These are phyloP conservation scores for Boletus rufocinnamomeus DNA, from an alignment of 768 basidiomycete genomes.

Conservation along the genomic window DNA sequence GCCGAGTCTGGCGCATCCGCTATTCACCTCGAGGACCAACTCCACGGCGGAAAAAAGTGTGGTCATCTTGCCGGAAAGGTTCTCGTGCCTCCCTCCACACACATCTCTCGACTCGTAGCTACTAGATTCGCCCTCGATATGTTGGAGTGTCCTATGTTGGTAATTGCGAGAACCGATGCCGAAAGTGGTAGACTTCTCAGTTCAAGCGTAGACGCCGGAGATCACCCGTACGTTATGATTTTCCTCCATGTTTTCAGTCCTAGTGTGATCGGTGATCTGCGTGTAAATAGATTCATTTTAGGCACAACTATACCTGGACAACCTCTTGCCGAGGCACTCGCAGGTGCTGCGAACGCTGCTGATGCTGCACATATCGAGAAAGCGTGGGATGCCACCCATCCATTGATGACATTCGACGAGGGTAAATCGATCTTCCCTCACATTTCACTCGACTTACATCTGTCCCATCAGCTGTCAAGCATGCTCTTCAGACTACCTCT, in stretches of 20 bases:
- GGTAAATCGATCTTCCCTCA: constrained; percentile 59
- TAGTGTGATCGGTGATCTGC: constrained; percentile 11
- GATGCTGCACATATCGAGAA: constrained; percentile 76
- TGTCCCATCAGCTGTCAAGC: constrained; percentile 24
- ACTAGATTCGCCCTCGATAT: constrained; percentile 91
- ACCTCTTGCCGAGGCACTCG: constrained; percentile 68
- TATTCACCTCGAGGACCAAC: constrained; percentile 92
- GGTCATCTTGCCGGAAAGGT: constrained; percentile 93
- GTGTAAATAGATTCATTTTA: constrained; percentile 54
- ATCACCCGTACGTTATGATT: constrained; percentile 56
- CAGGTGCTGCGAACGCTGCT: constrained; percentile 61
- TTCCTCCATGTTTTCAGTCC: constrained; percentile 8
- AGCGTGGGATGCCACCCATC: constrained; percentile 68
- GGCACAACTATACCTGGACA: constrained; percentile 55
- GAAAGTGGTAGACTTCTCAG: constrained; percentile 85
- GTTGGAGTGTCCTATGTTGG: constrained; percentile 81
- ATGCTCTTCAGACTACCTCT: constrained; percentile 20
- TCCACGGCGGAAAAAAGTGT: constrained; percentile 95
- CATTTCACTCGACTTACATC: constrained; percentile 27
- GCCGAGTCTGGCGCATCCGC: constrained; percentile 93
- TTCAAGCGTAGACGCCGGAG: constrained; percentile 76
- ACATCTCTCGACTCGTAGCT: constrained; percentile 80
- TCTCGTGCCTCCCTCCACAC: constrained; percentile 86
- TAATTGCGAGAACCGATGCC: constrained; percentile 92
- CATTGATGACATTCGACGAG: constrained; percentile 82